Evolutionary conservation across 768 basidiomycete genomes (phyloP).

Genomic region (Psilocybe subaeruginosa): DNA sequence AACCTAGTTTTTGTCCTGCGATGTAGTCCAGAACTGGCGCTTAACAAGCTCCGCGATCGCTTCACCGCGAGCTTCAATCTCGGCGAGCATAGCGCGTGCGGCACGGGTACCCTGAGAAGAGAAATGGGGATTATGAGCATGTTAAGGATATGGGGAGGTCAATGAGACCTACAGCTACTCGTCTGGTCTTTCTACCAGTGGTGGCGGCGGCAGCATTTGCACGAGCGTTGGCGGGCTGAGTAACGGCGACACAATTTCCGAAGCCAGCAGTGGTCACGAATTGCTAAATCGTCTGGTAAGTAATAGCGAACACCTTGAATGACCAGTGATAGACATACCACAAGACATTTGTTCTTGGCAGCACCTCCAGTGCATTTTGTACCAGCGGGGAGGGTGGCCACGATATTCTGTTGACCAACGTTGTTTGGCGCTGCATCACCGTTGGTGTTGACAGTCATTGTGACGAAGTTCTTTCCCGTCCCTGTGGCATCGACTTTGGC

Average conservation of each 20-base stretch:
- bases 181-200: constrained; percentile 2
- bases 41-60: constrained; percentile 25
- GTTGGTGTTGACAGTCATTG: constrained; percentile 44
- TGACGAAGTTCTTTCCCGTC: constrained; percentile 39
- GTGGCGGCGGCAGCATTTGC: constrained; percentile 13
- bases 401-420: constrained; percentile 41
- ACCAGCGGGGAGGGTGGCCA: constrained; percentile 47
- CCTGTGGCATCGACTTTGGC: constrained; percentile 51
- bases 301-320: neutral
- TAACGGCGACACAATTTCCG: constrained; percentile 57
- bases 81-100: constrained; percentile 36
- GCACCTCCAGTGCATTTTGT: constrained; percentile 55
- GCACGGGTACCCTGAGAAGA: constrained; percentile 40
- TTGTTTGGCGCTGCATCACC: constrained; percentile 42
- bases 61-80: constrained; percentile 28
- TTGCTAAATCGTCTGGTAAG: constrained; percentile 28
- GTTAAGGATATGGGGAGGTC: neutral
- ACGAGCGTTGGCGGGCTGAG: constrained; percentile 28
- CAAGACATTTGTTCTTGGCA: constrained; percentile 48
- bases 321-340: constrained; percentile 30
- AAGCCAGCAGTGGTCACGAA: constrained; percentile 53
- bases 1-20: neutral
- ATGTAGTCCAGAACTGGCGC: constrained; percentile 15
- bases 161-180: constrained; percentile 9
- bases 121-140: neutral